These are phyloP conservation scores for Exophiala alcalophila DNA, from an alignment of 2,329 filamentous ascomycete genomes.

Conservation along the genomic window DNA sequence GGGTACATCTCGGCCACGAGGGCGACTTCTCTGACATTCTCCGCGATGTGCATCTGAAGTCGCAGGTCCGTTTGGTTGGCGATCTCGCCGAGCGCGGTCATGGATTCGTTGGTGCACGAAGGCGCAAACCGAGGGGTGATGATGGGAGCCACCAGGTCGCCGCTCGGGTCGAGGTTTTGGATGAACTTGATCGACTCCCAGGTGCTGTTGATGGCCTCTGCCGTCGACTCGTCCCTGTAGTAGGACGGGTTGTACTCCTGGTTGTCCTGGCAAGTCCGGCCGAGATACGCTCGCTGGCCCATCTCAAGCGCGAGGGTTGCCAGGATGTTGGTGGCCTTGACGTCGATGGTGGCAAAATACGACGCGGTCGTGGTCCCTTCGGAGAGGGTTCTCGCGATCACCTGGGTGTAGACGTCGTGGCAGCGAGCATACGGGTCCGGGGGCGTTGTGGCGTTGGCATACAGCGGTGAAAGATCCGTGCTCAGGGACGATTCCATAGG, in stretches of 20 bases:
- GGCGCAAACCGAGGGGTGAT: conserved; percentile 68
- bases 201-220: conserved; percentile 56
- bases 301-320: conserved; percentile 71
- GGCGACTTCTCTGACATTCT: conserved; percentile 70
- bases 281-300: conserved; percentile 87
- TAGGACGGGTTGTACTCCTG: conserved; percentile 62
- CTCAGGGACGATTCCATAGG: conserved; percentile 78
- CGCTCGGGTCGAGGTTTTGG: conserved; percentile 60
- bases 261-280: conserved; percentile 91
- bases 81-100: conserved; percentile 62
- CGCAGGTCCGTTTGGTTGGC: conserved; percentile 56
- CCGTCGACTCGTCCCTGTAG: conserved; percentile 72
- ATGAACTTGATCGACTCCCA: conserved; percentile 63
- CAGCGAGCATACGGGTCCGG: conserved; percentile 56
- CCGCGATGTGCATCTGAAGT: conserved; percentile 84
- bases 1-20: conserved; percentile 72
- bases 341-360: conserved; percentile 88
- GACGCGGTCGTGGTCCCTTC: conserved; percentile 89
- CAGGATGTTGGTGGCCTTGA: conserved; percentile 81
- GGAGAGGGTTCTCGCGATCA: conserved; percentile 74
- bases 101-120: conserved; percentile 50
- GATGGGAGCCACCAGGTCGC: conserved; percentile 67
- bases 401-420: conserved; percentile 68
- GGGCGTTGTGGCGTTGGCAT: conserved; percentile 12
- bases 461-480: conserved; percentile 23